phyloP scores from a whole-genome alignment of 2,329 filamentous ascomycete genomes.

The Aureobasidium melanogenum region DNA sequence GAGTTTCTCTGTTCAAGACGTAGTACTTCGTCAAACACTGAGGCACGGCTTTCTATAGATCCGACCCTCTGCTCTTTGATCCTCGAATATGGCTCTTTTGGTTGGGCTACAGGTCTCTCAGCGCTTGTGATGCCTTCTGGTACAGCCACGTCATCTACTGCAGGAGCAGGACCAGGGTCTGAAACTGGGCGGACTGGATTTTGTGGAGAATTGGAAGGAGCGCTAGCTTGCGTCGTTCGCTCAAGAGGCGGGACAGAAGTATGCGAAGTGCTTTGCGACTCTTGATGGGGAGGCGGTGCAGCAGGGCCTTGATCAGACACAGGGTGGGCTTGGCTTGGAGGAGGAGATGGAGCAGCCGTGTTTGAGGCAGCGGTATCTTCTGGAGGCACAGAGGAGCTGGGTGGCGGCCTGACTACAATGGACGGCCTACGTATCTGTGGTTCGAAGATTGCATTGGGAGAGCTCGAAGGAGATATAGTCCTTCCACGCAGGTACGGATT shows the following conservation, averaged over 20 bases:
- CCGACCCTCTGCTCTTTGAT: neutral
- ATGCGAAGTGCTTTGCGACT: neutral
- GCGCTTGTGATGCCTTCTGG: neutral
- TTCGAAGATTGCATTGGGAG: constrained; percentile 1
- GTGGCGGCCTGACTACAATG: neutral
- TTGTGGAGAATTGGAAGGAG: neutral
- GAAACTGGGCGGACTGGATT: neutral
- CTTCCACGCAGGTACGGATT: neutral
- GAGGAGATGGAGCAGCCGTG: neutral
- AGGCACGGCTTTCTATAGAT: neutral
- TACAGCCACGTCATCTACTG: neutral
- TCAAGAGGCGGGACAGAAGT: neutral
- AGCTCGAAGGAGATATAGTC: neutral
- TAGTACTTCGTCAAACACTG: neutral
- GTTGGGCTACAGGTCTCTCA: neutral
- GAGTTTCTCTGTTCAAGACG: neutral
- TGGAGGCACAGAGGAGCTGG: no score
- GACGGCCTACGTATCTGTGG: neutral
- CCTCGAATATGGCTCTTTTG: neutral
- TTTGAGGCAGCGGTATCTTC: neutral
- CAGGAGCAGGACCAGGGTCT: neutral
- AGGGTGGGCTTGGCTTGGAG: neutral
- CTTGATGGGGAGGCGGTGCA: neutral
- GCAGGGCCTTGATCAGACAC: neutral
- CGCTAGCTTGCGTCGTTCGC: neutral